These are phyloP conservation scores for Saccharomyces cerevisiae DNA, from an alignment of 805 yeast genomes.

Conservation along the genomic window DNA sequence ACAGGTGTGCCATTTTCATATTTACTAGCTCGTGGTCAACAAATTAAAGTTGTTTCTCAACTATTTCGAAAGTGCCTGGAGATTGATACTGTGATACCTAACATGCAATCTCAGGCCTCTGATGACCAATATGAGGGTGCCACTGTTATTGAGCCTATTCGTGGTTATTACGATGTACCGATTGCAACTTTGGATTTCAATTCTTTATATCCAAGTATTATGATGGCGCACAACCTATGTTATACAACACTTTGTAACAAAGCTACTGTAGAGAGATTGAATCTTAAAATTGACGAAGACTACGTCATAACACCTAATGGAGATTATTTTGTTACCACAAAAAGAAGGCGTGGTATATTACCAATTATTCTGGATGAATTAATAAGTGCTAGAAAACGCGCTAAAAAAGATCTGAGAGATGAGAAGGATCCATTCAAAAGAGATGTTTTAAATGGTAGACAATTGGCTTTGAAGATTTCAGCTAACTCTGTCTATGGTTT, in stretches of 20 bases:
- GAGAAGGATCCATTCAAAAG: conserved; percentile 92
- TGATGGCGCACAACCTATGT: conserved; percentile 98
- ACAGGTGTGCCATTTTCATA: conserved; percentile 97
- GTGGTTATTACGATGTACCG: conserved; percentile 95
- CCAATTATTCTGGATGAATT: conserved; percentile 90
- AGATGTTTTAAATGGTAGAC: conserved; percentile 94
- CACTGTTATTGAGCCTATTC: conserved; percentile 90
- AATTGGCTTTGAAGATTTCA: conserved; percentile 88
- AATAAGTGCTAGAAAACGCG: conserved; percentile 84
- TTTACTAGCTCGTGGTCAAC: conserved; percentile 87
- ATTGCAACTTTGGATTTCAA: conserved; percentile 97
- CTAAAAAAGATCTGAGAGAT: conserved; percentile 79
- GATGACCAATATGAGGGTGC: conserved; percentile 98
- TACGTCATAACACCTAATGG: conserved; percentile 86
- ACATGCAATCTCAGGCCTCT: conserved; percentile 67
- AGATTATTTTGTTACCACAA: conserved; percentile 72
- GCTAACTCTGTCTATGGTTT: conserved; percentile 98
- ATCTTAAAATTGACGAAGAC: conserved; percentile 61
- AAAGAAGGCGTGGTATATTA: conserved; percentile 69
- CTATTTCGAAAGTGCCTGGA: conserved; percentile 85
- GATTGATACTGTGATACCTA: conserved; percentile 83
- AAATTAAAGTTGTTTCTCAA: conserved; percentile 94
- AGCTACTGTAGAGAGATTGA: conserved; percentile 56
- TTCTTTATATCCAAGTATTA: conserved; percentile 92
- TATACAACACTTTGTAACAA: conserved; percentile 80